Percentiles rank a stretch among this genome's conserved stretches.
Evolutionary conservation across 2,329 filamentous ascomycete species (phyloP).

Genomic region (Dryadomyces quercivorus): DNA sequence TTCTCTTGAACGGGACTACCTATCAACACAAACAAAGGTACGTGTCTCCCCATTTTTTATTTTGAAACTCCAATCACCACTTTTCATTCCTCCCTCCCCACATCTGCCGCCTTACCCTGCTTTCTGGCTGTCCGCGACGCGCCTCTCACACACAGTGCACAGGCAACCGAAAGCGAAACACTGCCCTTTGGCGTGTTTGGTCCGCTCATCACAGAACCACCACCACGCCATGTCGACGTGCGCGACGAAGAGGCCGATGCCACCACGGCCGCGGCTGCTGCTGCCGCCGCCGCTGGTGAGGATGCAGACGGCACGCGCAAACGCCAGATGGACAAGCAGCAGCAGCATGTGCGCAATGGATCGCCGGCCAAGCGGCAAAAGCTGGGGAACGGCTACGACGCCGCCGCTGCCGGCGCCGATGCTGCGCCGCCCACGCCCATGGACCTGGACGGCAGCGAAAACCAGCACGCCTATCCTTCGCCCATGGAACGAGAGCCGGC

Average conservation of each 20-base stretch:
- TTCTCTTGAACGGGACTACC: constrained; percentile 42
- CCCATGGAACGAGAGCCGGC: constrained; percentile 46
- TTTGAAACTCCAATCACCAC: not conserved
- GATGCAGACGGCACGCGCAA: constrained; percentile 36
- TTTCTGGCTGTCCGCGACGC: constrained; percentile 21
- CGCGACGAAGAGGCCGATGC: not conserved
- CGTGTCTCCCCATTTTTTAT: constrained; percentile 1
- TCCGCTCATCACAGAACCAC: constrained; percentile 35
- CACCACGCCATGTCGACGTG: constrained; percentile 21
- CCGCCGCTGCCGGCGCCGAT: constrained; percentile 30
- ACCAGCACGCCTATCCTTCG: constrained; percentile 53
- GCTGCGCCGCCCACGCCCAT: constrained; percentile 34
- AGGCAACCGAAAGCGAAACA: constrained; percentile 31
- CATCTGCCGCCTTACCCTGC: constrained; percentile 3
- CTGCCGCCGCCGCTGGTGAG: constrained; percentile 15
- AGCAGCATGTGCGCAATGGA: constrained; percentile 36
- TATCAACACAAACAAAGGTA: constrained; percentile 35
- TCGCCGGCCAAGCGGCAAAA: constrained; percentile 46
- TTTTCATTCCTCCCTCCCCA: not conserved
- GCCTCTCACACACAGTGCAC: constrained; percentile 29
- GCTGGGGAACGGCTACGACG: constrained; percentile 50
- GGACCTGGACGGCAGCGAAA: constrained; percentile 41
- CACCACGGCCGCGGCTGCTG: constrained; percentile 3
- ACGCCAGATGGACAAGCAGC: constrained; percentile 33
- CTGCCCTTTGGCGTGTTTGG: constrained; percentile 44